phyloP scores from a whole-genome alignment of 1,284 basidiomycete species.

The Ganoderma multipileum region DNA sequence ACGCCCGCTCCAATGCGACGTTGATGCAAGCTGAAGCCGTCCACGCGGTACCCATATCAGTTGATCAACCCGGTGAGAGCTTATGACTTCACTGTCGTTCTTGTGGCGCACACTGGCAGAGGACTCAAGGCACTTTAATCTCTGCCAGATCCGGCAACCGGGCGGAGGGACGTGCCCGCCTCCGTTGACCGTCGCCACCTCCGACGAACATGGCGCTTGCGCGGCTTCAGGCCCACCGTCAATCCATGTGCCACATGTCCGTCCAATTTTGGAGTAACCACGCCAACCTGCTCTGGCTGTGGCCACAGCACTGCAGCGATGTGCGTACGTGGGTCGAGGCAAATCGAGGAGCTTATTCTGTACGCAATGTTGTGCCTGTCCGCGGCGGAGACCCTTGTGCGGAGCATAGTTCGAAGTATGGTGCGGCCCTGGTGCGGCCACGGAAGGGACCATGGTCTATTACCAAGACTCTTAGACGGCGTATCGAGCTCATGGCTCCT shows the following conservation, averaged over 20 bases:
- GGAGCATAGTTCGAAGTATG: not conserved
- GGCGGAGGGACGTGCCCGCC: not conserved
- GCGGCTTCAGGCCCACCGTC: not conserved
- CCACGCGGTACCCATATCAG: slow-evolving; percentile 26
- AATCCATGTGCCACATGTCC: not conserved
- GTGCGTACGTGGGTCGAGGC: not conserved
- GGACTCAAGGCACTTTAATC: slow-evolving; percentile 3
- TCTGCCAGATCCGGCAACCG: not conserved
- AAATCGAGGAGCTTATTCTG: not conserved
- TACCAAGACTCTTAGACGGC: too few species aligned
- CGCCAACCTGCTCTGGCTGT: not conserved
- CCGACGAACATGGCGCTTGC: not conserved
- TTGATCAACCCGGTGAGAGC: slow-evolving; percentile 26
- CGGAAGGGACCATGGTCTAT: not conserved
- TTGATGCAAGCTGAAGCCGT: slow-evolving; percentile 14
- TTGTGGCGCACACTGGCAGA: slow-evolving; percentile 9
- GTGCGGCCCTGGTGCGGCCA: not conserved
- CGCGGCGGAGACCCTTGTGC: not conserved
- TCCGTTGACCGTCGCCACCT: not conserved
- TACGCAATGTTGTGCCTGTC: not conserved
- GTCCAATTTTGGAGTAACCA: slow-evolving; percentile 6
- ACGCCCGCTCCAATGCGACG: not conserved
- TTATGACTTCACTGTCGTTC: slow-evolving; percentile 11
- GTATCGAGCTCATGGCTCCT: not conserved
- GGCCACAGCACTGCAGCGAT: not conserved